phyloP scores from a whole-genome alignment of 371 early-diverging fungal genomes.

The Catenaria anguillulae region DNA sequence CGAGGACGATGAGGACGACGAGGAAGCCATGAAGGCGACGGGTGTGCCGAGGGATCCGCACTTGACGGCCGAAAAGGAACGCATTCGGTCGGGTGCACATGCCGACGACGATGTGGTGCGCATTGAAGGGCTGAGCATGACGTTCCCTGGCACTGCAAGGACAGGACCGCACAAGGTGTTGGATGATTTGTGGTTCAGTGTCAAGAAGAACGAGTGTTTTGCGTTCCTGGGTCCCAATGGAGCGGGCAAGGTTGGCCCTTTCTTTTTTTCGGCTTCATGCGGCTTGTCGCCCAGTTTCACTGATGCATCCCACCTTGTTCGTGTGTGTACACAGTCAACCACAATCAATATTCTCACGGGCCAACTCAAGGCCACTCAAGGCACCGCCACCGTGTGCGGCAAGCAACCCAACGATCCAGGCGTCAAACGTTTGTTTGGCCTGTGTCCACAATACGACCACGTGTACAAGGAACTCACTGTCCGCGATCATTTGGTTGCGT shows the following conservation, averaged over 20 bases:
- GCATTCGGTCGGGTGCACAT: constrained; percentile 17
- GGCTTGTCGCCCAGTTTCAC: no score
- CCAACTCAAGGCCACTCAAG: neutral
- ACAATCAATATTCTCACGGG: constrained; percentile 9
- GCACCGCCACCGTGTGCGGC: neutral
- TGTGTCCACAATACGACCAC: constrained; percentile 32
- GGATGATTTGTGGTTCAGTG: neutral
- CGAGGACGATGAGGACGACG: no score
- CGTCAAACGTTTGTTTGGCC: constrained; percentile 5
- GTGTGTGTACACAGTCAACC: no score
- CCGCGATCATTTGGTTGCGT: constrained; percentile 43
- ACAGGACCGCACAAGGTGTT: no score
- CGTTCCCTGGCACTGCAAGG: no score
- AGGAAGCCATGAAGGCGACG: neutral
- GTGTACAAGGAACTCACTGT: constrained; percentile 44
- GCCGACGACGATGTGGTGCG: constrained; percentile 22
- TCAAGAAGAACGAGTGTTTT: neutral
- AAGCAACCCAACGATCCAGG: neutral
- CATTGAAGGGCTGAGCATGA: constrained; percentile 18
- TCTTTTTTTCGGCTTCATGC: no score
- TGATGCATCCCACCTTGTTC: no score
- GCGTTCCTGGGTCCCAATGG: neutral
- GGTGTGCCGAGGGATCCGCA: constrained; percentile 11
- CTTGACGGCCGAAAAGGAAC: constrained; percentile 13
- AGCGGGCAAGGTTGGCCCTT: no score